Base-by-base conservation (phyloP, 805 yeast species). In the Starmerella sirachaensis region DNA sequence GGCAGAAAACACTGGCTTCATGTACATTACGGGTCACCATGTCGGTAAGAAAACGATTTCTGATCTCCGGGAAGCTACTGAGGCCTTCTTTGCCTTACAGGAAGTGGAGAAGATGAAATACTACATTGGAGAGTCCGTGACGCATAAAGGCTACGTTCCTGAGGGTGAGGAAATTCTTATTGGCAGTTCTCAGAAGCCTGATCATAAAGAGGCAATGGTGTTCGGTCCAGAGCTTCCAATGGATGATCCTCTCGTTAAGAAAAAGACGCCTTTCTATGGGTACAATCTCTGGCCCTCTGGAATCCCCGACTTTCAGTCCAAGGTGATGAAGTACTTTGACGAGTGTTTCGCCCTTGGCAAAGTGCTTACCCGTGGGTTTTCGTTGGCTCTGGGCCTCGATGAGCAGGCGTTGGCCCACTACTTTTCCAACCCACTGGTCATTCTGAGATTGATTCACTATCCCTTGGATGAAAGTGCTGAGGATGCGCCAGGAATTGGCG, bases 181-280 rank as follows among this genome's bases (percentile, higher is more conserved):
- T 12, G 5, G 9, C 10, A 27, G 18, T 11, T n/a, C n/a, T n/a
- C 24, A 19, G 22, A 58, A 59, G 20, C 62, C 69, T 2, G 81
- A 74, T 49, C 65, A 74, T 66, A 58, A 79, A 40, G 81, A 74
- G 49, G 80, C 75, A 54, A 67, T 69, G 41, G 80, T 74, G 48
- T 58, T 74, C 41, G 78, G 72, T 4, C 43, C 34, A 25, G 44
- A 47, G 27, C 33, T 41, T 8, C 47, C 48, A 1, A 33, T 29
- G n/a, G 38, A 38, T 16, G 54, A 55, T 3, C 42, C 40, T 13
- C 71, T 70, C 58, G 57, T 58, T 35, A 66, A 69, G 35, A 9
- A 10, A 6, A 19, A 23, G n/a, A 17, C 25, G 11, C 45, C 45
- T 7, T 56, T 74, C 37, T 72, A 69, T 44, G 79, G 79, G 1